Conservation (phyloP, 306 rosid species). For the Purshia tridentata region DNA sequence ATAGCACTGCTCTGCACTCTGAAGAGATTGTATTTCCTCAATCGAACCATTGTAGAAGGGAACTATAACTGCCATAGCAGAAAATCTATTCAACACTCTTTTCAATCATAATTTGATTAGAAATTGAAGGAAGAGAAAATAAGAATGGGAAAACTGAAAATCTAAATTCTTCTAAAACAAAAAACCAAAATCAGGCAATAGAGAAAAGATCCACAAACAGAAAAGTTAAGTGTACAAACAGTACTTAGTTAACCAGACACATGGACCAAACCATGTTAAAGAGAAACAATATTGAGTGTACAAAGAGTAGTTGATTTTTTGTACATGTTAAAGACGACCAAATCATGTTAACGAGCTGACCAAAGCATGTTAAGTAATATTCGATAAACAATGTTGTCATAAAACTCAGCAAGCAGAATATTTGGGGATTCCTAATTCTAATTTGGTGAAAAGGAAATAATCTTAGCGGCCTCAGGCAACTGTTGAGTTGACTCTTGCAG, state of each 20-base stretch:
- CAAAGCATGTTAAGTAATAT: neutral
- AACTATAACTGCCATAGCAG: conserved; percentile 24
- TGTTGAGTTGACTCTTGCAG: neutral
- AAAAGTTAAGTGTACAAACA: neutral
- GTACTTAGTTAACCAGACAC: conserved; percentile 12
- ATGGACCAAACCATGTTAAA: neutral
- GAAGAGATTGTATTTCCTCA: conserved; percentile 61
- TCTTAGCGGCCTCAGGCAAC: neutral
- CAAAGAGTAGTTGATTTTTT: neutral
- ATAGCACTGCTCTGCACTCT: conserved; percentile 76
- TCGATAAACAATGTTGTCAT: neutral
- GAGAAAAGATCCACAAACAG: conserved; percentile 15
- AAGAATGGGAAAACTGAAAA: neutral
- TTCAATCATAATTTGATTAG: conserved; percentile 5
- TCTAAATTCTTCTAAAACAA: neutral
- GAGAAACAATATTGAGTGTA: neutral
- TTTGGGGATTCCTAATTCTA: neutral
- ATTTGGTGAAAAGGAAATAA: neutral
- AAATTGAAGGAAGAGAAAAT: conserved; percentile 8
- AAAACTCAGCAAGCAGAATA: conserved; percentile 12
- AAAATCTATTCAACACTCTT: conserved; percentile 13
- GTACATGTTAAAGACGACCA: no score
- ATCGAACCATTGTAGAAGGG: conserved; percentile 33
- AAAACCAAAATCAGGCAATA: neutral
- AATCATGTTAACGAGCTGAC: conserved; percentile 1